A percentile compares a stretch with the other conserved stretches of the same genome.
These are phyloP conservation scores for Mimosa pudica DNA, from an alignment of 306 rosid genomes.

Conservation along the genomic window DNA sequence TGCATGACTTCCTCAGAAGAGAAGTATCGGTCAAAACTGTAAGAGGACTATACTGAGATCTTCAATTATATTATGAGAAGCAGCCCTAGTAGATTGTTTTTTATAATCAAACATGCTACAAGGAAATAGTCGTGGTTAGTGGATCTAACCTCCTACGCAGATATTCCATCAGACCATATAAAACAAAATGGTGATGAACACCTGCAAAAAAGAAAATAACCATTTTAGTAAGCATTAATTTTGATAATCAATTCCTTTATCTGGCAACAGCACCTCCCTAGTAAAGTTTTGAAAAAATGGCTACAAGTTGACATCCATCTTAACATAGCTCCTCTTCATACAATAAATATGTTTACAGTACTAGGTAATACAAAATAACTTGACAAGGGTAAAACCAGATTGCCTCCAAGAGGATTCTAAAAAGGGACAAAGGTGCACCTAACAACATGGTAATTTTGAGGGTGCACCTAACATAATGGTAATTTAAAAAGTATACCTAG, in stretches of 20 bases:
- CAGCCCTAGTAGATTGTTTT: constrained; percentile 12
- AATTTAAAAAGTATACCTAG: no score
- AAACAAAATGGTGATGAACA: constrained; percentile 88
- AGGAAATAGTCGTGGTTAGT: constrained; percentile 18
- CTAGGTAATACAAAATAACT: background rate
- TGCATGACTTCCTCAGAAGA: constrained; percentile 92
- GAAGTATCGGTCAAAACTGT: constrained; percentile 81
- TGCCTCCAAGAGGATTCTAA: background rate
- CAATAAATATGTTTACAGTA: constrained; percentile 3
- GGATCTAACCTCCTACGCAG: constrained; percentile 74
- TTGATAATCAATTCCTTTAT: background rate
- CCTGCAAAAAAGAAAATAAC: constrained; percentile 51
- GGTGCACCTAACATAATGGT: no score
- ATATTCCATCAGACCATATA: constrained; percentile 93
- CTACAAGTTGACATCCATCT: constrained; percentile 21
- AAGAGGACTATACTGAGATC: constrained; percentile 29
- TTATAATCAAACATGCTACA: constrained; percentile 24
- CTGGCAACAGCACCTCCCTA: constrained; percentile 16
- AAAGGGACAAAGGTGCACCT: no score
- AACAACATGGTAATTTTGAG: no score
- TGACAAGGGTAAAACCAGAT: background rate
- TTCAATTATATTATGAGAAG: constrained; percentile 22
- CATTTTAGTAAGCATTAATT: constrained; percentile 20
- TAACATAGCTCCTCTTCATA: constrained; percentile 17
- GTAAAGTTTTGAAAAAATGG: constrained; percentile 28